Base-by-base conservation (phyloP, 768 basidiomycete species). In the Lyophyllum atratum region DNA sequence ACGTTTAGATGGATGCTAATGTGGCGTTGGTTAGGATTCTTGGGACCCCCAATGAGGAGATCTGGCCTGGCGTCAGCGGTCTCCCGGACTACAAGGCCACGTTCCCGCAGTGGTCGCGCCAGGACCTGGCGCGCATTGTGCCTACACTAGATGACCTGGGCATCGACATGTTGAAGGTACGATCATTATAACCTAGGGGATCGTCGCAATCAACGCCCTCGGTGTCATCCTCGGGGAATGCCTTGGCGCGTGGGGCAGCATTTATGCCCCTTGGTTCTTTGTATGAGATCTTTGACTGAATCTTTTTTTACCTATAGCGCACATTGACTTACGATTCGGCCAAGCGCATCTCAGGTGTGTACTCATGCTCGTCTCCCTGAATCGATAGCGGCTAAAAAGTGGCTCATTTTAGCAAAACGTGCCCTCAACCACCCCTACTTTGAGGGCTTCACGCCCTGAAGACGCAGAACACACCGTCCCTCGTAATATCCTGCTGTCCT, bases 31-130 rank as follows among this genome's bases (percentile, higher is more conserved):
- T 37, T 64, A 98, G 97, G 66, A 84, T 97, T 26, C 83, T 99
- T 45, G 97, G 97, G 25, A 99, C 97, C 28, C 97, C 97, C 0
- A 88, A 83, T 65, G 95, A 98, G 66, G 85, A 91, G 26, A 76
- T 75, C 25, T 99, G 97, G 97, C 95, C 95, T 0, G 95, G 94
- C 6, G 90, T 98, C 39, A 85, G 84, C 58, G 74, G 80, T 49
- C 73, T 99, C 52, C 94, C 96, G 2, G 97, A 98, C 70, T 98
- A 96, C 80, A 98, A 98, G 76, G 71, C 92, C 4, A 89, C 95
- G 9, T 98, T 99, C 84, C 97, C 97, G 0, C 92, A 93, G 71
- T 99, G 97, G 97, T 83, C 84, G 29, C 74, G 78, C 39, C 87
- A 91, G 63, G 90, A 95, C 55, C 75, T 99, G 28, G 73, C 66